Percentiles rank a stretch among this genome's conserved stretches.
phyloP scores from a whole-genome alignment of 306 rosid genomes.

The Castanospermum australe region DNA sequence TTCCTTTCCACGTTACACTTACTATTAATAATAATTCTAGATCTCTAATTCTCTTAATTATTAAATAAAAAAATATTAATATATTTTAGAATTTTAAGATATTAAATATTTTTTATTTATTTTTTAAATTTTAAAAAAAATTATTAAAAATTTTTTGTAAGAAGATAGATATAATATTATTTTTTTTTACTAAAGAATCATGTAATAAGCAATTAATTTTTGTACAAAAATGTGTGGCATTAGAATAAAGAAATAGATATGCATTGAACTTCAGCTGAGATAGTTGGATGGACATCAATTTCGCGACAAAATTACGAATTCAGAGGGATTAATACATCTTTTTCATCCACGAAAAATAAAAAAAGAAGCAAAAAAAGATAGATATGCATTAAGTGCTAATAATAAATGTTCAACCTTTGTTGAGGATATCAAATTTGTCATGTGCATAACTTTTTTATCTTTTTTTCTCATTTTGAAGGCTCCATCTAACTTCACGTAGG shows the following conservation, averaged over 20 bases:
- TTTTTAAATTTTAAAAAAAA: too few relatives aligned
- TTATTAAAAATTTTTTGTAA: too few relatives aligned
- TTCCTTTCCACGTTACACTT: too few relatives aligned
- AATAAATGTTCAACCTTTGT: conserved; percentile 27
- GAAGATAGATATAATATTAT: too few relatives aligned
- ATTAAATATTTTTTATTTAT: too few relatives aligned
- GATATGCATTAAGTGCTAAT: conserved; percentile 17
- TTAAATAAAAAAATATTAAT: too few relatives aligned
- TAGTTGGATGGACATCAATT: neutral
- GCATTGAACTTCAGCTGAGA: neutral
- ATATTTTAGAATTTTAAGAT: too few relatives aligned
- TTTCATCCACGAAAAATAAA: neutral
- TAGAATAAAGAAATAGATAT: neutral
- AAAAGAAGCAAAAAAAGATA: too few relatives aligned
- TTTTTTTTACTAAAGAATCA: neutral
- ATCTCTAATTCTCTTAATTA: too few relatives aligned
- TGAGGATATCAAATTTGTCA: conserved; percentile 32
- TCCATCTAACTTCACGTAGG: neutral
- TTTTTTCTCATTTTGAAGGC: conserved; percentile 3
- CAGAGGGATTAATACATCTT: neutral
- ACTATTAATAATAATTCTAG: too few relatives aligned
- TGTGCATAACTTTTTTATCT: conserved; percentile 23
- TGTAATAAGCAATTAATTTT: neutral
- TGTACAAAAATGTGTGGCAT: neutral
- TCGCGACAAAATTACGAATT: conserved; percentile 1